Evolutionary conservation across 2,329 filamentous ascomycete genomes (phyloP).

Genomic region (Tolypocladium tropicale): DNA sequence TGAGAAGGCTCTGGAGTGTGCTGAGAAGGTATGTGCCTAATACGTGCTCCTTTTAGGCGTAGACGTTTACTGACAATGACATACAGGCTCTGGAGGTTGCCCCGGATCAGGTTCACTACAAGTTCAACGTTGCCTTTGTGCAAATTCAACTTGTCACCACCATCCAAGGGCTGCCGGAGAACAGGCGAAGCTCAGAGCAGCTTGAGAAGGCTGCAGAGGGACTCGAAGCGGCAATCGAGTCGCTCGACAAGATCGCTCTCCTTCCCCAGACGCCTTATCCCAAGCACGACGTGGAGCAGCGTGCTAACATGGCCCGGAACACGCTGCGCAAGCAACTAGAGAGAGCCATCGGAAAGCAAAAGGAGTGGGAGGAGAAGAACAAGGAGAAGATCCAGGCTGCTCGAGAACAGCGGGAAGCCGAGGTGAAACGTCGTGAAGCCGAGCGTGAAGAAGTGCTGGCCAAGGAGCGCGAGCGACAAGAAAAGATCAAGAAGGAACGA

Average conservation of each 20-base stretch:
- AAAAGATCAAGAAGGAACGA: slow-evolving; percentile 78
- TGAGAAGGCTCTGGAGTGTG: slow-evolving; percentile 47
- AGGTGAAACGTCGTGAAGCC: slow-evolving; percentile 69
- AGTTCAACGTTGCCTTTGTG: slow-evolving; percentile 97
- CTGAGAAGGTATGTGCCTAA: slow-evolving; percentile 42
- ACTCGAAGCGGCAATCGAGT: slow-evolving; percentile 75
- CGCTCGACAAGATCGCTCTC: slow-evolving; percentile 52
- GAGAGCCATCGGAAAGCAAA: slow-evolving; percentile 72
- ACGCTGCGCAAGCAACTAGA: slow-evolving; percentile 90
- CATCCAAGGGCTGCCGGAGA: slow-evolving; percentile 64
- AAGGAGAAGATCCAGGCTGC: slow-evolving; percentile 78
- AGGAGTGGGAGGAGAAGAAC: slow-evolving; percentile 88
- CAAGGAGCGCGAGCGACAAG: slow-evolving; percentile 61
- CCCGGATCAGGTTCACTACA: slow-evolving; percentile 79
- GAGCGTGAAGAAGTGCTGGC: slow-evolving; percentile 58
- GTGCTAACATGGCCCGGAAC: slow-evolving; percentile 93
- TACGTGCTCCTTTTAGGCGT: no score
- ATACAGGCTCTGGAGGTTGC: slow-evolving; percentile 61
- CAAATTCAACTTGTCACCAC: slow-evolving; percentile 87
- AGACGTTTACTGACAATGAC: background rate
- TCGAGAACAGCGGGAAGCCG: slow-evolving; percentile 67
- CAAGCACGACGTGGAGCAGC: slow-evolving; percentile 80
- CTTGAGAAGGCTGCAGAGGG: slow-evolving; percentile 71
- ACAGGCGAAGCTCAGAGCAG: slow-evolving; percentile 67
- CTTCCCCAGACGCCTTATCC: slow-evolving; percentile 73